Base-by-base conservation (phyloP, 1,139 yeast species). In the Entelexis paramagnoliae region DNA sequence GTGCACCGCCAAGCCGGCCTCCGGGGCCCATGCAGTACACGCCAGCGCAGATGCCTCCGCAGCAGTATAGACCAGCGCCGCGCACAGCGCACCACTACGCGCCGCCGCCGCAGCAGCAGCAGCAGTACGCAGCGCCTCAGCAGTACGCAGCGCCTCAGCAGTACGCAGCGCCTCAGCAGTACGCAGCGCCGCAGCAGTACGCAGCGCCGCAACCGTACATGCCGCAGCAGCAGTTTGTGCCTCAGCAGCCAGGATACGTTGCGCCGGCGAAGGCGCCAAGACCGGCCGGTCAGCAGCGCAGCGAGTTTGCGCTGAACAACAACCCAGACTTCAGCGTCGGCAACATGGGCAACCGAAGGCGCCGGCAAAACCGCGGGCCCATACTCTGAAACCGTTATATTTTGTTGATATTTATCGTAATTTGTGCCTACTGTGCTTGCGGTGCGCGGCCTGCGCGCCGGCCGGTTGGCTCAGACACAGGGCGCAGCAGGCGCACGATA, bases 271-370 rank as follows among this genome's bases (percentile, higher is more conserved):
- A 35, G 40, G 26, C 38, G 34, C 43, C 48, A 1, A 10, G 13
- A 28, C 39, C 45, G 14, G 46, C 40, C 14, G 39, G 34, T 29
- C 56, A 58, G 6, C 58, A 58, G 42, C 53, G 63, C 26, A 59
- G 66, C 32, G 70, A 66, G 26, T 48, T 66, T n/a, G 62, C 65
- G 19, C 58, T 67, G 42, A 59, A 61, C 24, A 58, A 50, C 51
- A 67, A 67, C 52, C 70, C 70, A 1, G 70, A 67, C 55, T 67
- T 67, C 56, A 62, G 64, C 48, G 40, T 67, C 2, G 66, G 59
- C 33, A 52, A 40, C 5, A 34, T 50, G 19, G 49, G 55, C 20
- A 41, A 30, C 38, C 47, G 47, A 11, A 3, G 24, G 13, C 38
- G 39, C 22, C 39, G 47, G 28, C 46, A n/a, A 13, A 29, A 39